A percentile compares a stretch with the other conserved stretches of the same genome.
phyloP scores from a whole-genome alignment of 331 rosid species.

The Acacia concinna region DNA sequence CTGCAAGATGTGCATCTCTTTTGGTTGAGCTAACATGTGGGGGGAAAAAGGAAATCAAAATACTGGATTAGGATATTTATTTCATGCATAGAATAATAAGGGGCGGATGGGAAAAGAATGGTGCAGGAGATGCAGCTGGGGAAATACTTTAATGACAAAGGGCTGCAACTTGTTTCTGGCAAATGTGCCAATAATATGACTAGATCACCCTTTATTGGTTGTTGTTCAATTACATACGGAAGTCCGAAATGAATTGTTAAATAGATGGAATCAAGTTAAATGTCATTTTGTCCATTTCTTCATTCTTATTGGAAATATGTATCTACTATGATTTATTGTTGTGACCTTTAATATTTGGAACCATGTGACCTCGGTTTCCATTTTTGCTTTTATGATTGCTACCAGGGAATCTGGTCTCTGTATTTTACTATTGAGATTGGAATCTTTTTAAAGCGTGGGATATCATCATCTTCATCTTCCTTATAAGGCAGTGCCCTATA shows the following conservation, averaged over 20 bases:
- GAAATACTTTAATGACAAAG: conserved; percentile 25
- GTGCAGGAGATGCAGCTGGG: conserved; percentile 27
- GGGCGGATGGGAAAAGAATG: conserved; percentile 13
- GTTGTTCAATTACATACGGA: conserved; percentile 25
- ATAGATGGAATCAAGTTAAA: conserved; percentile 25
- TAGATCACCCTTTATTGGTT: conserved; percentile 19
- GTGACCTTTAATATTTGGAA: conserved; percentile 21
- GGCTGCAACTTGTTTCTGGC: conserved; percentile 19
- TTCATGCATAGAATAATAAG: conserved; percentile 30
- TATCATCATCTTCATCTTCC: not conserved
- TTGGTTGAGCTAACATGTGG: conserved; percentile 27
- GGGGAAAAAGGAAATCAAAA: conserved; percentile 18
- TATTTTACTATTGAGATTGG: not conserved
- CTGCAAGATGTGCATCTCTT: conserved; percentile 32
- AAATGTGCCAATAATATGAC: conserved; percentile 15
- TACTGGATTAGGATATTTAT: conserved; percentile 45
- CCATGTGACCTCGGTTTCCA: not conserved
- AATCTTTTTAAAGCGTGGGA: not conserved
- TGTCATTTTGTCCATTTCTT: conserved; percentile 5
- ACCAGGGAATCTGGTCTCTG: not conserved
- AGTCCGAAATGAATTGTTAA: conserved; percentile 22
- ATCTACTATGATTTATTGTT: conserved; percentile 34
- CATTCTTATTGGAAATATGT: conserved; percentile 32
- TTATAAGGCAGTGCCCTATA: not conserved
- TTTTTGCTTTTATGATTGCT: not conserved